Evolutionary conservation across 352 stramenopile species (phyloP).

Genomic region (Phytophthora europaea): DNA sequence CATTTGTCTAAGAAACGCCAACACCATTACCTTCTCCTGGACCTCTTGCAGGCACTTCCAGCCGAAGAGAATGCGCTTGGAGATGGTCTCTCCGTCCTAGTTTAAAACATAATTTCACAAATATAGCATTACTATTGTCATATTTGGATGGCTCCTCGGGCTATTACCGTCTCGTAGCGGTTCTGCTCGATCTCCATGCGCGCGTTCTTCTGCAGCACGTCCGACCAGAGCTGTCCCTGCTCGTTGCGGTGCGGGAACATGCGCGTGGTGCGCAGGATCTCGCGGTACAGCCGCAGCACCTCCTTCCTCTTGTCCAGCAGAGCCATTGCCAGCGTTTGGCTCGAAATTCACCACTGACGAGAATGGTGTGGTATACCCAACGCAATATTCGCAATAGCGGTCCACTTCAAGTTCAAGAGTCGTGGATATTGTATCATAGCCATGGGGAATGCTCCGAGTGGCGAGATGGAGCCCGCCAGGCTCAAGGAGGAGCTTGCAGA

Average conservation of each 20-base stretch:
- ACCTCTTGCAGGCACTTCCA: slow-evolving; percentile 86
- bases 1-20: neutral
- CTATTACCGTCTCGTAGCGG: slow-evolving; percentile 70
- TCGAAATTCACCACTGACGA: neutral
- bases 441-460: slow-evolving; percentile 66
- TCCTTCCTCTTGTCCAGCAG: slow-evolving; percentile 77
- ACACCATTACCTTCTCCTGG: slow-evolving; percentile 63
- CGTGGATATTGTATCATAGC: slow-evolving; percentile 23
- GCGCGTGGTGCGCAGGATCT: slow-evolving; percentile 81
- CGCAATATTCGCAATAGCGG: slow-evolving; percentile 19
- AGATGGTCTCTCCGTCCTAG: slow-evolving; percentile 80
- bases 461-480: slow-evolving; percentile 41
- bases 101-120: neutral
- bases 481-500: slow-evolving; percentile 62
- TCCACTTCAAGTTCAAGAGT: slow-evolving; percentile 34
- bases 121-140: slow-evolving; percentile 32
- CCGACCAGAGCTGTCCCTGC: slow-evolving; percentile 72
- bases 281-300: slow-evolving; percentile 83
- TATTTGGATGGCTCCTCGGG: slow-evolving; percentile 2
- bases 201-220: slow-evolving; percentile 75
- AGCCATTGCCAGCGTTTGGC: slow-evolving; percentile 19
- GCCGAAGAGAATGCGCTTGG: slow-evolving; percentile 81
- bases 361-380: slow-evolving; percentile 15
- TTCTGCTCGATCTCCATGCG: slow-evolving; percentile 87
- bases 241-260: slow-evolving; percentile 84